Conservation (phyloP, 192 early-diverging fungal genomes). For the Entomortierella chlamydospora region DNA sequence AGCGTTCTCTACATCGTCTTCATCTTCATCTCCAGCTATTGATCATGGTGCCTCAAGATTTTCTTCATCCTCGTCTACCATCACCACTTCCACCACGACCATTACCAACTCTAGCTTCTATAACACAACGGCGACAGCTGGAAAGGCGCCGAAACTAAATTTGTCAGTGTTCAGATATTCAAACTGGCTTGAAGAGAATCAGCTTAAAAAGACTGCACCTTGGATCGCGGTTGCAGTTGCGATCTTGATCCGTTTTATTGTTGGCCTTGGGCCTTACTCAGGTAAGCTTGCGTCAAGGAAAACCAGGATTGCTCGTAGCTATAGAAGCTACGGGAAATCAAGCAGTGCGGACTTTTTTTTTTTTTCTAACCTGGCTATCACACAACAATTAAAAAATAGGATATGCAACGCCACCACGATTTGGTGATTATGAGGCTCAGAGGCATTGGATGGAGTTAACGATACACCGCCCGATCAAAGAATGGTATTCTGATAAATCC, state of each 20-base stretch:
- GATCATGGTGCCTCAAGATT: too few species aligned
- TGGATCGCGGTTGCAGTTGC: conserved; percentile 61
- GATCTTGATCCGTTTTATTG: conserved; percentile 72
- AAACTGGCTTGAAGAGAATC: conserved; percentile 54
- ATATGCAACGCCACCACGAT: conserved; percentile 76
- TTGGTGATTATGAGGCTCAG: conserved; percentile 98
- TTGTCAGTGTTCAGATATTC: conserved; percentile 29
- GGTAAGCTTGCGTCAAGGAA: too few species aligned
- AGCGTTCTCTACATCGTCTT: neutral
- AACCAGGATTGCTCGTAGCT: too few species aligned
- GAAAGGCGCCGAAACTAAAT: conserved; percentile 21
- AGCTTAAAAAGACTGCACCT: conserved; percentile 48
- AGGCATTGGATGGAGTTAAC: conserved; percentile 99
- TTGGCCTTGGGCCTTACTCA: conserved; percentile 80
- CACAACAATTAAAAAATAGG: too few species aligned
- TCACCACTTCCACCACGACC: conserved; percentile 1
- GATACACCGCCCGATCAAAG: conserved; percentile 71
- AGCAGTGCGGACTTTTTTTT: neutral
- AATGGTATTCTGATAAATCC: conserved; percentile 93
- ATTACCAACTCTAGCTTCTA: neutral
- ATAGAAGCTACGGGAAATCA: too few species aligned
- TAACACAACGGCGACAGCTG: neutral
- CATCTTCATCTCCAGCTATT: neutral
- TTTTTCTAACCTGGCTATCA: neutral
- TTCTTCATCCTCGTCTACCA: neutral